Evolutionary conservation across 202 grass and related monocot species (phyloP).

Genomic region (Dendrocalamus latiflorus): DNA sequence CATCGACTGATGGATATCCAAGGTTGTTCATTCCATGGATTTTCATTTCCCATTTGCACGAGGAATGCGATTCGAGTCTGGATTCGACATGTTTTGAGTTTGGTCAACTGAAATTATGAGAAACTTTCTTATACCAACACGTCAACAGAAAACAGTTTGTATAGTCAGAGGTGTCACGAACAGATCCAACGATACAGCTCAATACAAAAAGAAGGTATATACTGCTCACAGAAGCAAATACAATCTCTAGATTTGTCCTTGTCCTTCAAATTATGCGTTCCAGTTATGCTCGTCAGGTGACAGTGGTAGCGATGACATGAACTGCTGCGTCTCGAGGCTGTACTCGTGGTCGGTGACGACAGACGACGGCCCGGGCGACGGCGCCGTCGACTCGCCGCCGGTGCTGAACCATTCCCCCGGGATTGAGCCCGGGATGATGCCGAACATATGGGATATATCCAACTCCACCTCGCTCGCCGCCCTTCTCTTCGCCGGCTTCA

Average conservation of each 20-base stretch:
- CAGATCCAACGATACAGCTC: neutral
- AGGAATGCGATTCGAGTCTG: neutral
- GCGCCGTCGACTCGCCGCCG: neutral
- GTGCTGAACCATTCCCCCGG: conserved; percentile 22
- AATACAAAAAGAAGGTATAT: conserved; percentile 22
- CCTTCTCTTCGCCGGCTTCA: conserved; percentile 31
- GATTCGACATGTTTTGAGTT: neutral
- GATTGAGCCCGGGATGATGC: neutral
- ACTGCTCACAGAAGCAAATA: neutral
- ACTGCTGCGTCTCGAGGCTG: conserved; percentile 33
- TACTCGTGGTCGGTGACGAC: conserved; percentile 36
- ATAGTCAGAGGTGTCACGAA: neutral
- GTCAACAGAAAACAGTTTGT: neutral
- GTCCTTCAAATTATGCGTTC: conserved; percentile 16
- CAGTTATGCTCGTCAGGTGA: conserved; percentile 29
- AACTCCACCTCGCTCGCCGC: conserved; percentile 15
- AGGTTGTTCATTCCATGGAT: neutral
- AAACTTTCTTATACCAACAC: neutral
- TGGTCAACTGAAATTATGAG: neutral
- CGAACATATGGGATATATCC: conserved; percentile 11
- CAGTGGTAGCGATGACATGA: conserved; percentile 23
- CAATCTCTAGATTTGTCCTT: neutral
- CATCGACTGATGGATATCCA: too few relatives aligned
- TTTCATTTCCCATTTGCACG: neutral
- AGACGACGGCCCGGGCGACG: conserved; percentile 38